Evolutionary conservation across 176 grass and related monocot species (phyloP).

Genomic region (Olyra latifolia): DNA sequence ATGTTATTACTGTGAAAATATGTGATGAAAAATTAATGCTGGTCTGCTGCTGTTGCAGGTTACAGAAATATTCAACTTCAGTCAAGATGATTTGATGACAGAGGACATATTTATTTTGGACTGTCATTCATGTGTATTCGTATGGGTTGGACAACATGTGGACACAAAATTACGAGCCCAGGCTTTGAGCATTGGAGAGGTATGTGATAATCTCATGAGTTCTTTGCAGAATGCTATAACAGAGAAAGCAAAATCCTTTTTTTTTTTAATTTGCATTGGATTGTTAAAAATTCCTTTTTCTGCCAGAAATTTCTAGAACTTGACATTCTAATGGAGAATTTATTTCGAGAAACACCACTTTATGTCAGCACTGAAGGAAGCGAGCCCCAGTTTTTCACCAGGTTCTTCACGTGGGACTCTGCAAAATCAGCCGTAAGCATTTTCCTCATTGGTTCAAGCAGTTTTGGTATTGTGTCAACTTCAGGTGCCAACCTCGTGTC

Average conservation of each 20-base stretch:
- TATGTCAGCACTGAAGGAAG: conserved; percentile 90
- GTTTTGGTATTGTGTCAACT: conserved; percentile 17
- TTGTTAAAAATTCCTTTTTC: conserved; percentile 18
- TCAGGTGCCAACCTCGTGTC: conserved; percentile 20
- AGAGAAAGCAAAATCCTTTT: no score
- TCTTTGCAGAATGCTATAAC: conserved; percentile 20
- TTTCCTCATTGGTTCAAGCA: conserved; percentile 22
- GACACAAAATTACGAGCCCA: conserved; percentile 70
- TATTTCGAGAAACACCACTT: conserved; percentile 71
- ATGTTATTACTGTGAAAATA: conserved; percentile 24
- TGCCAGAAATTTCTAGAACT: conserved; percentile 88
- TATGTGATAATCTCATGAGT: conserved; percentile 36
- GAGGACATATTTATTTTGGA: conserved; percentile 96
- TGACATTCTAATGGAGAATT: conserved; percentile 92
- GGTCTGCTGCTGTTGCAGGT: conserved; percentile 60
- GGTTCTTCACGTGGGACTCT: conserved; percentile 96
- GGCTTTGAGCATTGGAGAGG: conserved; percentile 93
- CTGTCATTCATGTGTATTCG: conserved; percentile 71
- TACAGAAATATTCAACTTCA: conserved; percentile 95
- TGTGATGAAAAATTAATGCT: conserved; percentile 28
- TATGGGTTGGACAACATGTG: conserved; percentile 89
- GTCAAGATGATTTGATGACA: conserved; percentile 98
- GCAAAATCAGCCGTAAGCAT: conserved; percentile 89
- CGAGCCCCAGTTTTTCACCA: conserved; percentile 86
- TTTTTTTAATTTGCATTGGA: background rate